Evolutionary conservation across 129 eudicot genomes (phyloP).

Genomic region (carrot (Daucus carota)): DNA sequence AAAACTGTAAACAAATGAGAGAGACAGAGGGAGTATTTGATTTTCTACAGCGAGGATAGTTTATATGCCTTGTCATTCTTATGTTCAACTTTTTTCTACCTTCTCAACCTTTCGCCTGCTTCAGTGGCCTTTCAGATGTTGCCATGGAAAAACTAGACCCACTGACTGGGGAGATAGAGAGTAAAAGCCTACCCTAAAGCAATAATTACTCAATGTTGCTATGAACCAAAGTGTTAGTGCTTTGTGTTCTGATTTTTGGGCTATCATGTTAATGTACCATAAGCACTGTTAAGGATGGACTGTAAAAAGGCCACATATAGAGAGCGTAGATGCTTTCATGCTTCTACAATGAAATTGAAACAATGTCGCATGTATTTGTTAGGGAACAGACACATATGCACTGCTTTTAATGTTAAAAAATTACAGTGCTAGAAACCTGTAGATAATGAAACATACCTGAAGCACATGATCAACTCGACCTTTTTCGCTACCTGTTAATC

Average conservation of each 20-base stretch:
- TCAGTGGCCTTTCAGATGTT: neutral
- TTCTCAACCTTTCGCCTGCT: neutral
- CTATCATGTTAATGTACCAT: neutral
- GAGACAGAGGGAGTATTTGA: too few species aligned
- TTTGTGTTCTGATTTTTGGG: neutral
- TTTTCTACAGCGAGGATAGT: neutral
- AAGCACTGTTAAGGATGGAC: neutral
- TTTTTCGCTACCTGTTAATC: slow-evolving; percentile 59
- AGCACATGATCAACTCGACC: slow-evolving; percentile 91
- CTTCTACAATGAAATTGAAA: neutral
- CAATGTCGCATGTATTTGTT: too few species aligned
- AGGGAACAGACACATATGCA: neutral
- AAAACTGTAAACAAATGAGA: too few species aligned
- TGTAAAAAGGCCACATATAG: neutral
- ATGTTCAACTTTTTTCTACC: neutral
- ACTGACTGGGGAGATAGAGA: neutral
- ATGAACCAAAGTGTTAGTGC: neutral
- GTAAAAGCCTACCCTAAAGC: neutral
- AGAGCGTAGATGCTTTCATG: neutral
- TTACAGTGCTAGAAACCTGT: neutral
- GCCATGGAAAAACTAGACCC: neutral
- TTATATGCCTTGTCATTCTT: neutral
- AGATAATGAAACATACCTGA: slow-evolving; percentile 41
- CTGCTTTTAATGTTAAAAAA: neutral
- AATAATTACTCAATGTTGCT: neutral